Percentiles rank a stretch among this genome's conserved stretches.
Evolutionary conservation across 306 rosid species (phyloP).

Genomic region (Cicer arietinum): DNA sequence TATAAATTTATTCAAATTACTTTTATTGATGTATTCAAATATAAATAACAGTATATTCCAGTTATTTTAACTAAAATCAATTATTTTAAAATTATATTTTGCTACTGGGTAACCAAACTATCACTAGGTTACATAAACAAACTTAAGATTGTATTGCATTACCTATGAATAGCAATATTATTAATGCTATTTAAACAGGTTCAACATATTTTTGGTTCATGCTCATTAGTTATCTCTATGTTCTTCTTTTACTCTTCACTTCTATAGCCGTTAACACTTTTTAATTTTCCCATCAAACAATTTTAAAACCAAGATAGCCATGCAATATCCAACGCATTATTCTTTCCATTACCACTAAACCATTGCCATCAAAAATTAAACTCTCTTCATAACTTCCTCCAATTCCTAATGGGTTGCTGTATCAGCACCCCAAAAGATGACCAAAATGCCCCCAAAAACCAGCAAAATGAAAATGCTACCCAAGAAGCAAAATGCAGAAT

Average conservation of each 20-base stretch:
- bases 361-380: constrained; percentile 23
- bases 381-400: constrained; percentile 32
- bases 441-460: constrained; percentile 40
- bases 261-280: constrained; percentile 46
- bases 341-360: constrained; percentile 23
- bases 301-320: constrained; percentile 29
- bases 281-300: constrained; percentile 28
- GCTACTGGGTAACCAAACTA: too few relatives aligned
- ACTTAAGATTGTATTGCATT: not conserved
- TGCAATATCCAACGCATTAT: constrained; percentile 39
- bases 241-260: not conserved
- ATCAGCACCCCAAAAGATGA: constrained; percentile 48
- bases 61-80: too few relatives aligned
- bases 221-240: constrained; percentile 20
- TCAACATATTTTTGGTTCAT: constrained; percentile 34
- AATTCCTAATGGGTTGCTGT: constrained; percentile 80
- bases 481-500: constrained; percentile 40
- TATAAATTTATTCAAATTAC: too few relatives aligned
- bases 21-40: too few relatives aligned
- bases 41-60: too few relatives aligned
- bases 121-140: not conserved
- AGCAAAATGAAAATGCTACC: constrained; percentile 29
- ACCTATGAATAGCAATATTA: constrained; percentile 2
- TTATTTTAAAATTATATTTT: too few relatives aligned
- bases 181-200: constrained; percentile 38